Evolutionary conservation across 768 basidiomycete species (phyloP), one percentile per base, ranked within the genome.

Genomic region (Tricholoma bakamatsutake): DNA sequence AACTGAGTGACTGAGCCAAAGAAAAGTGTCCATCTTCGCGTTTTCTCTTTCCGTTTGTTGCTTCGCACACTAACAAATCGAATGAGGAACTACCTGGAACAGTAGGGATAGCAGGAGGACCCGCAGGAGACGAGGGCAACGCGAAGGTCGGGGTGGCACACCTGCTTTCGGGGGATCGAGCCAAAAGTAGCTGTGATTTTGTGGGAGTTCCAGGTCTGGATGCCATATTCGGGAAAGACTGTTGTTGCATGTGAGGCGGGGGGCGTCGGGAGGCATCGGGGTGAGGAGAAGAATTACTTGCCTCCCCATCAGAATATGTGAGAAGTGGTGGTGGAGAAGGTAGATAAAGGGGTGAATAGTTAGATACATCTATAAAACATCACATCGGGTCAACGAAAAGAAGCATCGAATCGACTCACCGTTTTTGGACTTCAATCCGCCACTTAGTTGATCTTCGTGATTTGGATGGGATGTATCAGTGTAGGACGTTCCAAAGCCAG

Each of bases 271-370:
- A 52, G 21, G 33, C 18, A 10, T 37, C 35, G 2, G 11, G 42
- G 37, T n/a, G 24, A 46, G 54, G 45, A 11, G 48, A 55, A 10
- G 31, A 21, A 9, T 39, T 21, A 24, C 50, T 39, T 10, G 15
- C n/a, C 45, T 50, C 57, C 5, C 55, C 50, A 15, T 55, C 57
- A 34, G 30, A 47, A 24, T 46, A n/a, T 51, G 15, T 31, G n/a
- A 50, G 46, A 39, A 56, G 47, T 15, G 59, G 48, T 21, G 60
- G 70, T 3, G 72, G 72, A 5, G 71, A 73, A 21, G 71, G 71
- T 10, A 71, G 59, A 10, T 69, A 69, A 3, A 67, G 66, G 7
- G 67, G 61, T 15, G 60, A 61, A 33, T 60, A 54, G 9, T 24
- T 46, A 5, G 49, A 33, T 43, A 40, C 53, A 34, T 50, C 57